These are phyloP conservation scores for Alternaria angustiovoidea DNA, from an alignment of 2,329 filamentous ascomycete genomes.

Conservation along the genomic window DNA sequence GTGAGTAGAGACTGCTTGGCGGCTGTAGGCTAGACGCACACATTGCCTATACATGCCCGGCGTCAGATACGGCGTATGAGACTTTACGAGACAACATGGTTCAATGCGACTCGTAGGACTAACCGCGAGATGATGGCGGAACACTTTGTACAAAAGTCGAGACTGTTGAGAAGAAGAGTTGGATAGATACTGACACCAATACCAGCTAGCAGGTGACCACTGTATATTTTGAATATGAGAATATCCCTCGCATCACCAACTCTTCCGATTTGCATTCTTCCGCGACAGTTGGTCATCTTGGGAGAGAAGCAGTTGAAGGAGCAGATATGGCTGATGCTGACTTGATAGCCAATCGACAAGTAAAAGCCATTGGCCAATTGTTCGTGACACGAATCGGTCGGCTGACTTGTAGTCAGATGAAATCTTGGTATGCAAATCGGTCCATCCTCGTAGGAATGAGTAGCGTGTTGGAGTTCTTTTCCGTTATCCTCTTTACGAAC, in stretches of 20 bases:
- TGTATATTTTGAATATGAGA: background rate
- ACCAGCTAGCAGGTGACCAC: background rate
- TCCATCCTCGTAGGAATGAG: background rate
- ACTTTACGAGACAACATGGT: background rate
- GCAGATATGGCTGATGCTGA: background rate
- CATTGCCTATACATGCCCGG: background rate
- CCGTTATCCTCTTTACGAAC: background rate
- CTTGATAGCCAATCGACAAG: background rate
- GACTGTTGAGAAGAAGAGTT: background rate
- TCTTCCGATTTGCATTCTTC: too few relatives aligned
- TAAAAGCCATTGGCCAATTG: background rate
- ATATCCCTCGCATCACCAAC: background rate
- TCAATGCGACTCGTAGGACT: background rate
- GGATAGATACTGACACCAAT: background rate
- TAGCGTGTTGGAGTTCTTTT: background rate
- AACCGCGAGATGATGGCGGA: background rate
- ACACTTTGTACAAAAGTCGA: background rate
- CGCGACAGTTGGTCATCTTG: too few relatives aligned
- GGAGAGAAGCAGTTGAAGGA: background rate
- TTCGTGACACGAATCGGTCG: background rate
- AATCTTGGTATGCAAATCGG: background rate
- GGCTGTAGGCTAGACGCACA: background rate
- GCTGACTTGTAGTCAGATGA: background rate
- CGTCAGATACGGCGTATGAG: background rate
- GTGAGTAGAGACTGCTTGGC: slow-evolving; percentile 35